phyloP scores from a whole-genome alignment of 1,284 basidiomycete genomes.

The Melampsora americana region DNA sequence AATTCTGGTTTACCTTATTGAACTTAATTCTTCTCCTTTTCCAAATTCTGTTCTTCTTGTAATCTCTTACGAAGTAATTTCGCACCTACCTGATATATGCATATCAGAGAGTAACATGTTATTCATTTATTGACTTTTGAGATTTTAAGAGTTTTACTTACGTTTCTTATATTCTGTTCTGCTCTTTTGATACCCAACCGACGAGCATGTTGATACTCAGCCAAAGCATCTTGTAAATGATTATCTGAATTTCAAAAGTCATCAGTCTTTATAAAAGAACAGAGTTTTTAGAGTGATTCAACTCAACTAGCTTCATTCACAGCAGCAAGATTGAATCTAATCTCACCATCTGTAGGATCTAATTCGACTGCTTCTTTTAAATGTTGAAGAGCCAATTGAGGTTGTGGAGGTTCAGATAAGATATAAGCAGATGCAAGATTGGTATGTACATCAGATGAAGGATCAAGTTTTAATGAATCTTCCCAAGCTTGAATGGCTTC shows the following conservation, averaged over 20 bases:
- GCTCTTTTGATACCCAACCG: constrained; percentile 28
- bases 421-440: constrained; percentile 43
- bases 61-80: constrained; percentile 35
- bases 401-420: constrained; percentile 37
- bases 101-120: background rate
- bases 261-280: background rate
- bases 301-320: constrained; percentile 43
- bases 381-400: constrained; percentile 38
- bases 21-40: background rate
- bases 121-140: background rate
- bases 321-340: constrained; percentile 39
- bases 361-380: constrained; percentile 35
- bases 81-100: constrained; percentile 20
- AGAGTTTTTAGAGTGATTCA: background rate
- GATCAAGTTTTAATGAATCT: constrained; percentile 5
- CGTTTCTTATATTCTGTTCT: constrained; percentile 42
- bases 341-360: constrained; percentile 38
- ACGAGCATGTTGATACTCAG: constrained; percentile 32
- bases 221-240: constrained; percentile 32
- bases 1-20: no score
- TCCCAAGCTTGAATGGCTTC: constrained; percentile 37
- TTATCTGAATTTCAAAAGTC: constrained; percentile 21
- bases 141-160: background rate
- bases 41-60: constrained; percentile 24
- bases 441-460: constrained; percentile 40